A percentile compares a stretch with the other conserved stretches of the same genome.
These are phyloP conservation scores for Kuraishia ogatae DNA, from an alignment of 805 yeast species.

Conservation along the genomic window DNA sequence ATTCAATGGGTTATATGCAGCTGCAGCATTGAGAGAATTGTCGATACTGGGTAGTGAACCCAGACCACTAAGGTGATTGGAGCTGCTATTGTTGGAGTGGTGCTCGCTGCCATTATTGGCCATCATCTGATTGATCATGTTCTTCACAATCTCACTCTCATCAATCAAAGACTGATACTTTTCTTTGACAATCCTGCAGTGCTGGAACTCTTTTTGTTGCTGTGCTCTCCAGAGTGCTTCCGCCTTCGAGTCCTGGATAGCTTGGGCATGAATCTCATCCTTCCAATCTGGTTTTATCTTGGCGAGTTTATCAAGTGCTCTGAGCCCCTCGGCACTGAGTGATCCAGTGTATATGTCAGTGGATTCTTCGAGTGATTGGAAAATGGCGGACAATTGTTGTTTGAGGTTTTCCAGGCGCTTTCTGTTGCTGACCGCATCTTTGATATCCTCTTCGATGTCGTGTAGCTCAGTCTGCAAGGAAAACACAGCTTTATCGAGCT, in stretches of 20 bases:
- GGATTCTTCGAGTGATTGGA: slow-evolving; percentile 13
- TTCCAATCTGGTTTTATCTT: slow-evolving; percentile 22
- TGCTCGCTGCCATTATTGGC: slow-evolving; percentile 9
- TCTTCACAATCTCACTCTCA: slow-evolving; percentile 7
- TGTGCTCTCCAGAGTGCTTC: slow-evolving; percentile 31
- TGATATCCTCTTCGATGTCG: slow-evolving; percentile 23
- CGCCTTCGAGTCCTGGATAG: slow-evolving; percentile 22
- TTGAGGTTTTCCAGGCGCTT: slow-evolving; percentile 17
- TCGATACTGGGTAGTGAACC: not conserved
- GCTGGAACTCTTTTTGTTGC: slow-evolving; percentile 26
- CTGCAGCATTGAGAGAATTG: slow-evolving; percentile 7
- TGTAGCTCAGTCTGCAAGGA: slow-evolving; percentile 18
- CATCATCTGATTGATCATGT: slow-evolving; percentile 6
- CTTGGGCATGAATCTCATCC: slow-evolving; percentile 17
- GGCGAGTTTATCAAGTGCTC: slow-evolving; percentile 12
- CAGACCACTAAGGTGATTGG: not conserved
- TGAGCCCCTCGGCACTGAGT: slow-evolving; percentile 17
- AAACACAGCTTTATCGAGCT: slow-evolving; percentile 18
- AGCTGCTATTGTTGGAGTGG: slow-evolving; percentile 6
- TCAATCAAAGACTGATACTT: slow-evolving; percentile 8
- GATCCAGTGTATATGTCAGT: slow-evolving; percentile 21
- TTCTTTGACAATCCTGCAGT: slow-evolving; percentile 17
- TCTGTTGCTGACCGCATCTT: slow-evolving; percentile 16
- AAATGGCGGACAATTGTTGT: slow-evolving; percentile 13
- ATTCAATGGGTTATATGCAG: slow-evolving; percentile 11